These are phyloP conservation scores for Xylaria scruposa DNA, from an alignment of 495 filamentous ascomycete species.

Conservation along the genomic window DNA sequence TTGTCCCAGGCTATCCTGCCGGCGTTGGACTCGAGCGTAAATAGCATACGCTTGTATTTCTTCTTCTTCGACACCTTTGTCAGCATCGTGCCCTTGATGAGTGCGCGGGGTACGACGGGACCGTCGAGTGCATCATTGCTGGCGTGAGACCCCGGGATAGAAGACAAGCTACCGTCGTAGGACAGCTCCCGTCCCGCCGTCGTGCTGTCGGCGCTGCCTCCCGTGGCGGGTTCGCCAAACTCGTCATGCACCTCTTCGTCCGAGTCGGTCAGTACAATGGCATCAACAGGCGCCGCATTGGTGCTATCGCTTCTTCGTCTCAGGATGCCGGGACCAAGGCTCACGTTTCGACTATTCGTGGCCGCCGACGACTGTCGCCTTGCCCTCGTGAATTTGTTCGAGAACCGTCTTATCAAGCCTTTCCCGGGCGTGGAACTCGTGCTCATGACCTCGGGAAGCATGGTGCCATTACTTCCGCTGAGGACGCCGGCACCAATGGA, in stretches of 20 bases:
- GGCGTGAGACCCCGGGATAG: slow-evolving; percentile 43
- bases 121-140: slow-evolving; percentile 55
- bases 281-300: slow-evolving; percentile 60
- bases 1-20: slow-evolving; percentile 89
- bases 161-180: slow-evolving; percentile 47
- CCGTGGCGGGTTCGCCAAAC: slow-evolving; percentile 36
- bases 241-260: slow-evolving; percentile 64
- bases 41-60: slow-evolving; percentile 72
- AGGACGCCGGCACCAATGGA: slow-evolving; percentile 43
- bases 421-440: slow-evolving; percentile 35
- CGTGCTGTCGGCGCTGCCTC: slow-evolving; percentile 41
- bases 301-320: slow-evolving; percentile 88
- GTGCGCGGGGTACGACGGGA: slow-evolving; percentile 70
- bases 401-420: slow-evolving; percentile 54
- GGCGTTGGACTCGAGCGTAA: slow-evolving; percentile 78
- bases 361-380: slow-evolving; percentile 76
- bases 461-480: slow-evolving; percentile 43
- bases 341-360: slow-evolving; percentile 78
- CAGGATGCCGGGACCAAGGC: slow-evolving; percentile 85
- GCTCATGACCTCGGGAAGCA: slow-evolving; percentile 46
- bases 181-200: slow-evolving; percentile 37
- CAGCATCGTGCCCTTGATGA: slow-evolving; percentile 78
- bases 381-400: slow-evolving; percentile 48
- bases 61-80: slow-evolving; percentile 83
- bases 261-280: slow-evolving; percentile 65